Base-by-base conservation (phyloP, 176 grass and related monocot genomes). In the Avena eriantha region DNA sequence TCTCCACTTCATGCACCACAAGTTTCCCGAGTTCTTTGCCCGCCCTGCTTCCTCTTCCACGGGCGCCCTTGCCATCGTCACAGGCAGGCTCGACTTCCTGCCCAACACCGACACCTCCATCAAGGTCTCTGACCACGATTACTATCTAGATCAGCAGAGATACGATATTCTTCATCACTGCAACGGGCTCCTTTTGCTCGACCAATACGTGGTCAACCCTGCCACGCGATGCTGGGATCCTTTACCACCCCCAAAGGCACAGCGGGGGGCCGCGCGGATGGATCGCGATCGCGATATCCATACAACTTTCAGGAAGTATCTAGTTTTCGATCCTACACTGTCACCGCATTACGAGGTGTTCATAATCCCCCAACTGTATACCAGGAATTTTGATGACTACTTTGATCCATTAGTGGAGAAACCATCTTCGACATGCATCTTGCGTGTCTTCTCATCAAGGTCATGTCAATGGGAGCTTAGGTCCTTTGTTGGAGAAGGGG, bases 331-430 rank as follows among this genome's bases (percentile, higher is more conserved):
- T 72, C 69, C 69, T 3, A 72, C 21, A 5, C 4, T 46, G 39
- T 72, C 69, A 46, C 39, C 36, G n/a, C 19, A 72, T 39, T 72
- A 72, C 6, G 39, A 72, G 69, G 69, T 72, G 36, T 13, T 72
- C 35, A 21, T 43, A 21, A 70, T 43, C 18, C 35, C 67, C 17
- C 67, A 63, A 13, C 3, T 26, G 1, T 26, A 26, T n/a, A 26
- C 22, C 22, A 26, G 22, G 22, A 63, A 63, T 63, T 63, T 16
- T 1, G 2, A 16, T 12, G 63, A 66, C 26, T 33, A 66, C 63
- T 15, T 70, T 70, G 67, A 70, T 22, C 39, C 9, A 21, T 7
- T 22, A 6, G 9, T 45, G 39, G 39, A 46, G 39, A 43, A 43
- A 46, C 39, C 10, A 4, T 36, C 18, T 0, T 43, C 66, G 21